These are phyloP conservation scores for Cercospora nicotianae DNA, from an alignment of 2,329 filamentous ascomycete species.

Conservation along the genomic window DNA sequence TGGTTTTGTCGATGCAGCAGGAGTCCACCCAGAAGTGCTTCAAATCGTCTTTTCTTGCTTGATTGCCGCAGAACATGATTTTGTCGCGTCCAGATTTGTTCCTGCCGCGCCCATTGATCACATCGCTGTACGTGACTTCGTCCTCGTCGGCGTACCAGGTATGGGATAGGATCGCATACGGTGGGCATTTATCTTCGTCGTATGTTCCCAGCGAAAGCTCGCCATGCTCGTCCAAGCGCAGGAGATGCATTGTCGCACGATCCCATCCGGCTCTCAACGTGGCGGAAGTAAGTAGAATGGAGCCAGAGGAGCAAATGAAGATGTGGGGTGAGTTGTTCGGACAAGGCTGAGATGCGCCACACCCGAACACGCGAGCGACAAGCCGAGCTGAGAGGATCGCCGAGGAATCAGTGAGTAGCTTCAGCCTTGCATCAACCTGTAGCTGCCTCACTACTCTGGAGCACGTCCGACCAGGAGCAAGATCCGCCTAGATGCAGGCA, in stretches of 20 bases:
- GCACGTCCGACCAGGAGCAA: too few relatives aligned
- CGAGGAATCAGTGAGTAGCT: too few relatives aligned
- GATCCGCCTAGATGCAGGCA: too few relatives aligned
- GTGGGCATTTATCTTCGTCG: not conserved
- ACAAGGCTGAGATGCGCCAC: too few relatives aligned
- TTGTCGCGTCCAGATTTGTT: not conserved
- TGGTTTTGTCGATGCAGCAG: not conserved
- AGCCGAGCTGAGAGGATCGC: too few relatives aligned
- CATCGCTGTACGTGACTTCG: not conserved
- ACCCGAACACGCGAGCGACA: too few relatives aligned
- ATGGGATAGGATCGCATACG: not conserved
- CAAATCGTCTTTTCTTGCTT: not conserved
- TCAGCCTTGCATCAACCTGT: too few relatives aligned
- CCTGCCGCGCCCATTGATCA: not conserved
- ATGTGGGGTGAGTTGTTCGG: too few relatives aligned
- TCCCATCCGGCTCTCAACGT: too few relatives aligned
- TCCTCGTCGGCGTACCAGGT: not conserved
- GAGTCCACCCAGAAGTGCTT: not conserved
- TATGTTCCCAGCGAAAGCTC: not conserved
- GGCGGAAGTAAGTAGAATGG: too few relatives aligned
- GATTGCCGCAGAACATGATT: not conserved
- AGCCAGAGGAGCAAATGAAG: too few relatives aligned
- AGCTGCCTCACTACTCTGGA: too few relatives aligned
- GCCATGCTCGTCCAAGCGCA: not conserved
- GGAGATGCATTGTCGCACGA: not conserved